A percentile compares a stretch with the other conserved stretches of the same genome.
phyloP scores from a whole-genome alignment of 371 early-diverging fungal genomes.

The Gilbertella persicaria region DNA sequence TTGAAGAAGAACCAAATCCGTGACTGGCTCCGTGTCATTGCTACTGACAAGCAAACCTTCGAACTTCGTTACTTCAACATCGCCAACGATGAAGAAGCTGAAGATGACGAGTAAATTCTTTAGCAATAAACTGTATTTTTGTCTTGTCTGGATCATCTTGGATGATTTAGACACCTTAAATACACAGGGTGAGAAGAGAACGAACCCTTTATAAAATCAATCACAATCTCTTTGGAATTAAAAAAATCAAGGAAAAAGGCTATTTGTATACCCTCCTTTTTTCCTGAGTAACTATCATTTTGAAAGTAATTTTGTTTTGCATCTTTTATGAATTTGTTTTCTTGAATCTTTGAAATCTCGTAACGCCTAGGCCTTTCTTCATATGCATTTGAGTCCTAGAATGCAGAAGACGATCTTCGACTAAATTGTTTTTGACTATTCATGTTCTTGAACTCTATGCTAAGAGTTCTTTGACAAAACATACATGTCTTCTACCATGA shows the following conservation, averaged over 20 bases:
- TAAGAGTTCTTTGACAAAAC: no score
- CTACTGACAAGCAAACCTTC: constrained; percentile 89
- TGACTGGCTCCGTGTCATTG: constrained; percentile 98
- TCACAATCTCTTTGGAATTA: constrained; percentile 35
- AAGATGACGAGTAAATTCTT: constrained; percentile 61
- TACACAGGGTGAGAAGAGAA: constrained; percentile 64
- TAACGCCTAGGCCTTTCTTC: no score
- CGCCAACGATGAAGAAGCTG: constrained; percentile 83
- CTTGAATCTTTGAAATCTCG: neutral
- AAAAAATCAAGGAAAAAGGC: constrained; percentile 6
- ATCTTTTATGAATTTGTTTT: no score
- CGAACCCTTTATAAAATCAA: constrained; percentile 55
- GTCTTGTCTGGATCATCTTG: neutral
- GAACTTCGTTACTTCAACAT: constrained; percentile 97
- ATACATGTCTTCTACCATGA: no score
- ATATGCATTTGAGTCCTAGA: neutral
- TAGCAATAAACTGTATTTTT: constrained; percentile 10
- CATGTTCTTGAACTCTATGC: no score
- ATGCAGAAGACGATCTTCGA: no score
- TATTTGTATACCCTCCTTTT: constrained; percentile 3
- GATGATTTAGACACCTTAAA: no score
- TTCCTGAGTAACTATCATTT: no score
- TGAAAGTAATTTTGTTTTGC: no score
- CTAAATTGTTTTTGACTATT: no score
- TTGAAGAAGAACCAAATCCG: constrained; percentile 98